Evolutionary conservation across 331 rosid genomes (phyloP).

Genomic region (Pyrus hybrid): DNA sequence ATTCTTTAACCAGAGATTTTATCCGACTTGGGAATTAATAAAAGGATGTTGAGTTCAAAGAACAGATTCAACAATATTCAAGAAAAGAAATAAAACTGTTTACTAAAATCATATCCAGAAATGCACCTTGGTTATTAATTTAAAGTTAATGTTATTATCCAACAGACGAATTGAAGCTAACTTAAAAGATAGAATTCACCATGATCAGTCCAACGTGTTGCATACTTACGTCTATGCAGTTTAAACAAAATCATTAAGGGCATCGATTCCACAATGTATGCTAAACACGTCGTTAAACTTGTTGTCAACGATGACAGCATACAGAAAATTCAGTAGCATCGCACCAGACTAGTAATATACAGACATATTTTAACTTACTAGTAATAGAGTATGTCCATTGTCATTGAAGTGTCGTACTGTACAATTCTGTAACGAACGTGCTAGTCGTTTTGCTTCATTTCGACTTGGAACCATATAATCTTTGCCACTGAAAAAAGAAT

Average conservation of each 20-base stretch:
- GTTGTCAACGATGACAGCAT: neutral
- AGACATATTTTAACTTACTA: slow-evolving; percentile 43
- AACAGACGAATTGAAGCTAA: neutral
- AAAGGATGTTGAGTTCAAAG: neutral
- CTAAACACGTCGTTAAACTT: neutral
- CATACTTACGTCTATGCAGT: neutral
- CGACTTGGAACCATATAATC: slow-evolving; percentile 88
- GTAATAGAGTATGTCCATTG: slow-evolving; percentile 85
- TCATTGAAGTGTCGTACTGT: slow-evolving; percentile 62
- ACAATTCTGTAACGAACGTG: slow-evolving; percentile 45
- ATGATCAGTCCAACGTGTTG: neutral
- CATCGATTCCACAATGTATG: neutral
- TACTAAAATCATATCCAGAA: neutral
- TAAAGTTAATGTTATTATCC: neutral
- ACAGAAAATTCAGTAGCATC: neutral
- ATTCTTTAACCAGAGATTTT: neutral
- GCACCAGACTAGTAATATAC: neutral
- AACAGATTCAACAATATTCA: neutral
- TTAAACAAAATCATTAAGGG: neutral
- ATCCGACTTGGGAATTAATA: neutral
- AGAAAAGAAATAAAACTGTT: too few species aligned
- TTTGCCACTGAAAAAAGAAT: slow-evolving; percentile 79
- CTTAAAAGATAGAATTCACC: neutral
- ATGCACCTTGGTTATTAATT: neutral
- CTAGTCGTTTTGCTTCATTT: slow-evolving; percentile 68